Conservation (phyloP, 768 basidiomycete genomes). For the Lanmaoa pseudosensibilis region DNA sequence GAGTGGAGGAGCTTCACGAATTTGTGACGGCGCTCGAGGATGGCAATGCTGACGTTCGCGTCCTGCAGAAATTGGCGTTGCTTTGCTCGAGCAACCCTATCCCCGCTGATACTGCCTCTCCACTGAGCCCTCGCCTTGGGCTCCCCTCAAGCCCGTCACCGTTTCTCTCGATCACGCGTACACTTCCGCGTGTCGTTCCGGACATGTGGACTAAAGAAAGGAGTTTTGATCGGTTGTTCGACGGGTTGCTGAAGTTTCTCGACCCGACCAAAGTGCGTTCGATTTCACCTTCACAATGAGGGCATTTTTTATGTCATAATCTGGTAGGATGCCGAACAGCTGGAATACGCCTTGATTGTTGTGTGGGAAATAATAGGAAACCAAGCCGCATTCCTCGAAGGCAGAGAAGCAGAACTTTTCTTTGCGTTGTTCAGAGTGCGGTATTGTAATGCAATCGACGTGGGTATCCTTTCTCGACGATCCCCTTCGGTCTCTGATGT, state of each 20-base stretch:
- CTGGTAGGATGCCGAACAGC: slow-evolving; percentile 55
- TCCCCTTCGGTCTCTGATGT: not conserved
- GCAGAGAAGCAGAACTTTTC: slow-evolving; percentile 77
- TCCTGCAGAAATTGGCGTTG: slow-evolving; percentile 65
- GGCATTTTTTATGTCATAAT: slow-evolving; percentile 1
- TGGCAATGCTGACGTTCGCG: slow-evolving; percentile 49
- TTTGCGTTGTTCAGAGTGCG: slow-evolving; percentile 67
- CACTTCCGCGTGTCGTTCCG: slow-evolving; percentile 43
- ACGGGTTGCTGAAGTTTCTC: slow-evolving; percentile 62
- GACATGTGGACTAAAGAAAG: slow-evolving; percentile 75
- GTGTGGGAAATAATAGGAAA: slow-evolving; percentile 83
- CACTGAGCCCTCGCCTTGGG: slow-evolving; percentile 51
- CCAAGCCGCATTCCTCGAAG: slow-evolving; percentile 71
- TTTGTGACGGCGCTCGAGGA: slow-evolving; percentile 55
- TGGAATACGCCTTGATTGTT: slow-evolving; percentile 79
- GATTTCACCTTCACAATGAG: not conserved
- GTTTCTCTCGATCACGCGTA: slow-evolving; percentile 40
- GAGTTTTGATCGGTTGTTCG: slow-evolving; percentile 69
- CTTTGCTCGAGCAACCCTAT: slow-evolving; percentile 63
- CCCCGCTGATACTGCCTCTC: slow-evolving; percentile 43
- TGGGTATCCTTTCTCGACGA: slow-evolving; percentile 36
- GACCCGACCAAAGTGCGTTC: slow-evolving; percentile 58
- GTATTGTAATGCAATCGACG: slow-evolving; percentile 69
- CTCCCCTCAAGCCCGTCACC: slow-evolving; percentile 61
- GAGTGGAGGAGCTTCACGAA: slow-evolving; percentile 50